phyloP scores from a whole-genome alignment of 495 filamentous ascomycete species.

The Lentithecium fluviatile region DNA sequence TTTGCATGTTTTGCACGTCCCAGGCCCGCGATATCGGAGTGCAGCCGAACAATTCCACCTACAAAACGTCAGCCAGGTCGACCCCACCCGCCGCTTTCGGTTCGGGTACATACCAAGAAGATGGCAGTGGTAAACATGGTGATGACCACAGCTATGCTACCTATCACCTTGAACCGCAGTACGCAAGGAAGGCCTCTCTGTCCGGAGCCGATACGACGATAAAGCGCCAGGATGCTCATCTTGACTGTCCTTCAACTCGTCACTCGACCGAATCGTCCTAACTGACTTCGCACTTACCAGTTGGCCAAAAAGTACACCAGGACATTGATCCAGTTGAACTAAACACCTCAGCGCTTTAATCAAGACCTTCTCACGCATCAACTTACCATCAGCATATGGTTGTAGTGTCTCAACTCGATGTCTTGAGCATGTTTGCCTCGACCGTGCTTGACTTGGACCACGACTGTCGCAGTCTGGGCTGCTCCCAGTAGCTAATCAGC shows the following conservation, averaged over 20 bases:
- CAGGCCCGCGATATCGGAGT: constrained; percentile 1
- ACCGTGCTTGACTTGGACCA: constrained; percentile 9
- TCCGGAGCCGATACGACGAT: constrained; percentile 11
- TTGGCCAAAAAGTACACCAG: constrained; percentile 11
- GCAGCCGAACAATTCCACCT: constrained; percentile 6
- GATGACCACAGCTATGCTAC: not conserved
- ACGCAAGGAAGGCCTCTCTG: constrained; percentile 6
- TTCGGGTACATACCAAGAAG: not conserved
- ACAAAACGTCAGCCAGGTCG: not conserved
- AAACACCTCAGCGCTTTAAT: not conserved
- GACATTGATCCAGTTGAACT: constrained; percentile 19
- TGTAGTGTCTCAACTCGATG: not conserved
- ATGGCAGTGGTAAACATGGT: not conserved
- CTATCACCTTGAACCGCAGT: not conserved
- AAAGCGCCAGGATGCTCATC: constrained; percentile 24
- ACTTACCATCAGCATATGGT: constrained; percentile 4
- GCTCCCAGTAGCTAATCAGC: not conserved
- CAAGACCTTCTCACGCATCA: not conserved
- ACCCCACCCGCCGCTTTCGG: not conserved
- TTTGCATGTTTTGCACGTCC: not conserved
- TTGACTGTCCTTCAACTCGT: constrained; percentile 9
- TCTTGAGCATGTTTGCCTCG: constrained; percentile 1
- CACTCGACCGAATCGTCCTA: not conserved
- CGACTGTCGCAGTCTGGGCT: not conserved
- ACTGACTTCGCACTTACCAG: not conserved